A percentile compares a stretch with the other conserved stretches of the same genome.
Conservation (phyloP, 2,329 filamentous ascomycete species). For the Claviceps arundinis region DNA sequence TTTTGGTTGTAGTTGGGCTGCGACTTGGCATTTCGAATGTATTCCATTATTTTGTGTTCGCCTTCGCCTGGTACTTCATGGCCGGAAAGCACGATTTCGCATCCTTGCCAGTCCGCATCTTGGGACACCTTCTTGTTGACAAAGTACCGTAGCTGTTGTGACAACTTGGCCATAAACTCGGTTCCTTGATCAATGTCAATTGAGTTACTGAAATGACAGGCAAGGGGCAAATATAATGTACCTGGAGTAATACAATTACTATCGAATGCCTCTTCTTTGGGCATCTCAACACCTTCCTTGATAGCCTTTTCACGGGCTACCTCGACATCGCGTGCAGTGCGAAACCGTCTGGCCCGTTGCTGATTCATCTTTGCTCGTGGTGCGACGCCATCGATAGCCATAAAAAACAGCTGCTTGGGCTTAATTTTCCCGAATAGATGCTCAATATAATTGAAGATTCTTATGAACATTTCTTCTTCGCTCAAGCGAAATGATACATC, state of each 20-base stretch:
- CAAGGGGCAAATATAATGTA: constrained; percentile 11
- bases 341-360: constrained; percentile 86
- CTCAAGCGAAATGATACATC: constrained; percentile 84
- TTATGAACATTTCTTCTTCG: constrained; percentile 99
- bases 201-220: no score
- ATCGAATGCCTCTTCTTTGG: constrained; percentile 91
- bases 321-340: constrained; percentile 85
- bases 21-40: constrained; percentile 93
- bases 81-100: constrained; percentile 89
- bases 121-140: constrained; percentile 98
- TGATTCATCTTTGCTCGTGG: constrained; percentile 99
- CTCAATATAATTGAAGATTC: constrained; percentile 99
- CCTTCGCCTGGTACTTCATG: constrained; percentile 97
- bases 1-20: constrained; percentile 89
- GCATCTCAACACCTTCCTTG: constrained; percentile 76
- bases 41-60: constrained; percentile 99
- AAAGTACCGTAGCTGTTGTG: constrained; percentile 91
- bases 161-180: constrained; percentile 94
- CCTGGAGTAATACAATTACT: constrained; percentile 98
- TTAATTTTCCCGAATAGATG: constrained; percentile 98
- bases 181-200: constrained; percentile 37
- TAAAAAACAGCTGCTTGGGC: constrained; percentile 96
- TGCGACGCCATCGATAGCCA: constrained; percentile 97
- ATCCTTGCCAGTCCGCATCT: constrained; percentile 93
- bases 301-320: constrained; percentile 86